These are phyloP conservation scores for Somion occarium DNA, from an alignment of 1,284 basidiomycete genomes.

Conservation along the genomic window DNA sequence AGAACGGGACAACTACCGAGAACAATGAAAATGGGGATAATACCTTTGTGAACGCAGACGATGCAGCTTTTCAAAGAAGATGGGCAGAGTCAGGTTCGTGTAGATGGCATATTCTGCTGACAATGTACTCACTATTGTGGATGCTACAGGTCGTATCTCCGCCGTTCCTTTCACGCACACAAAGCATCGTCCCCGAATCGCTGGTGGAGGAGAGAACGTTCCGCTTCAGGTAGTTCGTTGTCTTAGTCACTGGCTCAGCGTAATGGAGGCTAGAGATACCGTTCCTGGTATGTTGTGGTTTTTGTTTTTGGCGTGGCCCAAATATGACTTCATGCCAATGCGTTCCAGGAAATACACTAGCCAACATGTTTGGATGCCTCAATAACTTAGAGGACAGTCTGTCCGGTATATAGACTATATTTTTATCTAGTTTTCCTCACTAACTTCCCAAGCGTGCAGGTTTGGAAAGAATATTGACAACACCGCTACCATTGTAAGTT, in stretches of 20 bases:
- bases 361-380: slow-evolving; percentile 44
- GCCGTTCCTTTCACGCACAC: slow-evolving; percentile 14
- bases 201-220: slow-evolving; percentile 38
- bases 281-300: slow-evolving; percentile 38
- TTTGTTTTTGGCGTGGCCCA: background rate
- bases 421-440: background rate
- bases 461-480: slow-evolving; percentile 56
- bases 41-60: background rate
- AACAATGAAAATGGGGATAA: background rate
- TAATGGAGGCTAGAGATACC: slow-evolving; percentile 50
- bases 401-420: slow-evolving; percentile 31
- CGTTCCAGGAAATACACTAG: slow-evolving; percentile 41
- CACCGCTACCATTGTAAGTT: slow-evolving; percentile 61
- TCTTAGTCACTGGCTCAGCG: slow-evolving; percentile 54
- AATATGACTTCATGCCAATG: slow-evolving; percentile 1
- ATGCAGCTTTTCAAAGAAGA: background rate
- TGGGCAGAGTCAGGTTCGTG: background rate
- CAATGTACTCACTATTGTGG: too few species aligned
- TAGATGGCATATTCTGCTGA: too few species aligned
- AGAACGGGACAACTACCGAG: background rate
- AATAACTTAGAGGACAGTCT: slow-evolving; percentile 51
- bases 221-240: slow-evolving; percentile 51
- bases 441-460: slow-evolving; percentile 27
- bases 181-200: slow-evolving; percentile 34
- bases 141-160: background rate